These are phyloP conservation scores for Fragaria ananassa DNA, from an alignment of 306 rosid species.

Conservation along the genomic window DNA sequence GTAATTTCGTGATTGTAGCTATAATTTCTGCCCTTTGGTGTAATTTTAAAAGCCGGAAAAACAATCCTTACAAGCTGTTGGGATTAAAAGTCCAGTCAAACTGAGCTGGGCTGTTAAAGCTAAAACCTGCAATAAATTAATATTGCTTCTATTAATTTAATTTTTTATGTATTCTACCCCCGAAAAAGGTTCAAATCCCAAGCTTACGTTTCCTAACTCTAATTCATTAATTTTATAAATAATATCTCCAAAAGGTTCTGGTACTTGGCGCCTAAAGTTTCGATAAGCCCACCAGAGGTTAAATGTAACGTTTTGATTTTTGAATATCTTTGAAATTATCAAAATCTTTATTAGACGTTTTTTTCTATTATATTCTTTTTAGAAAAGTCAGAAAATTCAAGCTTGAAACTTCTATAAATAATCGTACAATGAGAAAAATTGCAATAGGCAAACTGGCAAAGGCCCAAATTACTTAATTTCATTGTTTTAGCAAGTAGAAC, in stretches of 20 bases:
- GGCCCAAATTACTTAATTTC: no score
- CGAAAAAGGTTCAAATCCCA: constrained; percentile 24
- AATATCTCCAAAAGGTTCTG: constrained; percentile 12
- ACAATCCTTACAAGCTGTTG: constrained; percentile 3
- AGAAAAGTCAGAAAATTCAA: no score
- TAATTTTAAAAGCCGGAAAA: constrained; percentile 19
- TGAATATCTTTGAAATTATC: no score
- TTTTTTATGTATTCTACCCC: constrained; percentile 8
- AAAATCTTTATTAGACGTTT: no score
- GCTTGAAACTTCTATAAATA: no score
- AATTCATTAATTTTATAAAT: constrained; percentile 9
- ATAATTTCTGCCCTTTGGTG: neutral
- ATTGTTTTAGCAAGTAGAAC: no score
- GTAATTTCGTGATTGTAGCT: constrained; percentile 20
- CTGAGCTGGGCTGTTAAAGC: constrained; percentile 50
- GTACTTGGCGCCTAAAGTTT: constrained; percentile 20
- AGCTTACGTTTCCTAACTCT: constrained; percentile 42
- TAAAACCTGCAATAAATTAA: constrained; percentile 30
- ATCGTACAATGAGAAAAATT: no score
- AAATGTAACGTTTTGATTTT: no score
- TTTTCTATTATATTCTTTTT: no score
- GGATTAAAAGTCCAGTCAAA: constrained; percentile 51
- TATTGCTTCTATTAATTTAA: constrained; percentile 7
- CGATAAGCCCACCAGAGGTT: constrained; percentile 3
- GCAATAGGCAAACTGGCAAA: no score